These are phyloP conservation scores for carrot (Daucus carota) DNA, from an alignment of 129 eudicot genomes.

Conservation along the genomic window DNA sequence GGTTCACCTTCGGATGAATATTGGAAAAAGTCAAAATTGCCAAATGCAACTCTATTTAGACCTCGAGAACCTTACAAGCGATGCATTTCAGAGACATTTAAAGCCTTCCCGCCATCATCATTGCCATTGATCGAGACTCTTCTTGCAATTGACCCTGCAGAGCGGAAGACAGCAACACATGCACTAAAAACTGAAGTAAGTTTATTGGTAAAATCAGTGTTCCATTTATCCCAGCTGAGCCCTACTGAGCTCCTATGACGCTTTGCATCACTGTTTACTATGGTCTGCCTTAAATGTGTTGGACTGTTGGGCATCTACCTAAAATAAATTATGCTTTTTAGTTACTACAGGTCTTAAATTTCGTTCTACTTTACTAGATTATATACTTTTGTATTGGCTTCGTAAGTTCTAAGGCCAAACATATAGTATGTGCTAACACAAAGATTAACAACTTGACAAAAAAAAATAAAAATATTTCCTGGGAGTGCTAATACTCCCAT, in stretches of 20 bases:
- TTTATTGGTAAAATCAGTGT: neutral
- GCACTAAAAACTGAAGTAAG: conserved; percentile 69
- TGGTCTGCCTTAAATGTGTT: neutral
- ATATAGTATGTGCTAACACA: neutral
- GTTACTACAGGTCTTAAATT: neutral
- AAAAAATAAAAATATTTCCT: neutral
- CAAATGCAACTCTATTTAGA: conserved; percentile 69
- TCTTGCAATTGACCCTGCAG: conserved; percentile 76
- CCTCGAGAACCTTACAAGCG: conserved; percentile 75
- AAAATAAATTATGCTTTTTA: neutral
- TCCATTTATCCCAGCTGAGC: neutral
- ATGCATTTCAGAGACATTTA: conserved; percentile 54
- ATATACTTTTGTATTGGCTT: neutral
- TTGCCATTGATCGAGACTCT: conserved; percentile 72
- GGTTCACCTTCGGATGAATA: conserved; percentile 86
- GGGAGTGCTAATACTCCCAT: no score
- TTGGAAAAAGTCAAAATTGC: conserved; percentile 79
- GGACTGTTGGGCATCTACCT: no score
- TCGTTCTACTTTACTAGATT: neutral
- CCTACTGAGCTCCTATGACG: neutral
- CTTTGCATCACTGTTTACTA: no score
- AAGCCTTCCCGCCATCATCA: conserved; percentile 58
- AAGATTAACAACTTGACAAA: neutral
- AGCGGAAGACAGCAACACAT: conserved; percentile 67
- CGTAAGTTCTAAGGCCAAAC: neutral